Evolutionary conservation across 1,284 basidiomycete genomes (phyloP).

Genomic region (Ustilago shanxiensis): DNA sequence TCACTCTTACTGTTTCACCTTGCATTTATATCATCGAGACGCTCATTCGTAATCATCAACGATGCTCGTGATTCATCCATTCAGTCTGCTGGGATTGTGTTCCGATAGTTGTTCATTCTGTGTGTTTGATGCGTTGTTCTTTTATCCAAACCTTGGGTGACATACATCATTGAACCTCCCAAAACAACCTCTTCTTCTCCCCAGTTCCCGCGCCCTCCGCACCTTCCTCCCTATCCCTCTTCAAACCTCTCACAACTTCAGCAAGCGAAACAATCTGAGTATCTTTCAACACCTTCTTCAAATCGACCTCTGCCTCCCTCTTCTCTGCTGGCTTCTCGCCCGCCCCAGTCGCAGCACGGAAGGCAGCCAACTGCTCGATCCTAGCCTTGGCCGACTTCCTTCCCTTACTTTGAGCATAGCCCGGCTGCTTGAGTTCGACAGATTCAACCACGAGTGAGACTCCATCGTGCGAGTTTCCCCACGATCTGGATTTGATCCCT

Average conservation of each 20-base stretch:
- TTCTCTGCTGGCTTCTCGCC: not conserved
- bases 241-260: slow-evolving; percentile 8
- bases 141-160: not conserved
- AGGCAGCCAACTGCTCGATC: slow-evolving; percentile 49
- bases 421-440: slow-evolving; percentile 70
- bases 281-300: slow-evolving; percentile 5
- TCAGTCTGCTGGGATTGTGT: not conserved
- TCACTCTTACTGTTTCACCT: too few relatives aligned
- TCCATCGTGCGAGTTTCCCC: slow-evolving; percentile 76
- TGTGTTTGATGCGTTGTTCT: not conserved
- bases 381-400: slow-evolving; percentile 50
- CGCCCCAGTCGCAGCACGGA: slow-evolving; percentile 13
- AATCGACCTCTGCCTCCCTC: not conserved
- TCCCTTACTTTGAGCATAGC: slow-evolving; percentile 55
- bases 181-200: slow-evolving; percentile 24
- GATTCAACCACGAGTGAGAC: slow-evolving; percentile 73
- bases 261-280: slow-evolving; percentile 25
- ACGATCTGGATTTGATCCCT: slow-evolving; percentile 73
- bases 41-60: not conserved
- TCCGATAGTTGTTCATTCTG: not conserved
- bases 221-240: slow-evolving; percentile 14
- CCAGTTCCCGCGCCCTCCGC: not conserved
- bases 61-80: too few relatives aligned
- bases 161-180: slow-evolving; percentile 24
- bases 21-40: not conserved